A percentile compares a stretch with the other conserved stretches of the same genome.
These are phyloP conservation scores for Alternaria novae-zelandiae DNA, from an alignment of 2,329 filamentous ascomycete species.

Conservation along the genomic window DNA sequence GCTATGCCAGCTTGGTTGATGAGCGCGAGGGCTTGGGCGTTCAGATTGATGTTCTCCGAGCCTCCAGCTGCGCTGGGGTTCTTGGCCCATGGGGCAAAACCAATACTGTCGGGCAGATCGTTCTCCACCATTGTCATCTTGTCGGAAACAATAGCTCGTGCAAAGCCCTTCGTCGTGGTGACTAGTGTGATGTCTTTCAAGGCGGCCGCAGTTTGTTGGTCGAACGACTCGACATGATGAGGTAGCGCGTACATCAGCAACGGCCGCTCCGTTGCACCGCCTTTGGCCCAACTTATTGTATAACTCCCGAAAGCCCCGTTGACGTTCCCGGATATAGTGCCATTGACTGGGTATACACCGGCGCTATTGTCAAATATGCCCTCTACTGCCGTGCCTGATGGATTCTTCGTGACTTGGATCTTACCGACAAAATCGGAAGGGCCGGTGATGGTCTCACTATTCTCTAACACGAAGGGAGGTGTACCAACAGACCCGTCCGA, in stretches of 20 bases:
- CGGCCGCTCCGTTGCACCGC: slow-evolving; percentile 62
- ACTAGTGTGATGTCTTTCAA: slow-evolving; percentile 66
- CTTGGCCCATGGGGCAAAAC: slow-evolving; percentile 80
- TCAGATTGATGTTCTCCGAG: slow-evolving; percentile 47
- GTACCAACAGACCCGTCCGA: slow-evolving; percentile 61
- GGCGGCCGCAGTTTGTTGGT: slow-evolving; percentile 59
- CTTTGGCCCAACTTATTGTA: slow-evolving; percentile 73
- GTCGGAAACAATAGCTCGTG: slow-evolving; percentile 65
- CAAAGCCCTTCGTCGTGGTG: slow-evolving; percentile 87
- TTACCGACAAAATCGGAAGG: slow-evolving; percentile 73
- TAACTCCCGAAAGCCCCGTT: slow-evolving; percentile 67
- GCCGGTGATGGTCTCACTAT: slow-evolving; percentile 70
- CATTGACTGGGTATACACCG: slow-evolving; percentile 74
- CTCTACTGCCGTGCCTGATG: slow-evolving; percentile 58
- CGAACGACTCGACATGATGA: slow-evolving; percentile 83
- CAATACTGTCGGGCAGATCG: slow-evolving; percentile 72
- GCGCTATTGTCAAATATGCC: slow-evolving; percentile 78
- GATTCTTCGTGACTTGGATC: slow-evolving; percentile 85
- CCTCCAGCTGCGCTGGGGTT: slow-evolving; percentile 46
- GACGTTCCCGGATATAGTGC: slow-evolving; percentile 58
- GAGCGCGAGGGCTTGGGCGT: slow-evolving; percentile 59
- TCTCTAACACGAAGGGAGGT: slow-evolving; percentile 72
- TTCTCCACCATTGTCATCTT: slow-evolving; percentile 73
- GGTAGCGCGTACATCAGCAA: slow-evolving; percentile 90
- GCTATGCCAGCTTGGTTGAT: slow-evolving; percentile 68